Evolutionary conservation across 2,329 filamentous ascomycete species (phyloP), one percentile per base, ranked within the genome.

Genomic region (Eutypa lata): DNA sequence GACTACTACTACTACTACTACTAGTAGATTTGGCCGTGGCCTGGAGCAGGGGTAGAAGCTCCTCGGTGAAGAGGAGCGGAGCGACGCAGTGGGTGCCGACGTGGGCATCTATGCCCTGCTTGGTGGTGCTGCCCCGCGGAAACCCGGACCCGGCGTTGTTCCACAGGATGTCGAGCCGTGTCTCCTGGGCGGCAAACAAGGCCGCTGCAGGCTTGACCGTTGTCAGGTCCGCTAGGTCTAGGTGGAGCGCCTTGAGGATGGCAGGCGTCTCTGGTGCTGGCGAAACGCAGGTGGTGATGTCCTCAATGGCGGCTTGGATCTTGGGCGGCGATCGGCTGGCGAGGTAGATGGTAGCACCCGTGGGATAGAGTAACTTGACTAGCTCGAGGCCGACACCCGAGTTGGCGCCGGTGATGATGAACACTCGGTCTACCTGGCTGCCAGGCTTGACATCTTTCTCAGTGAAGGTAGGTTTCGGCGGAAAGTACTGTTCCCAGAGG

Each of bases 271-370:
- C 5, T 7, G 47, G 47, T 2, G 22, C 11, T 8, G 47, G n/a
- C n/a, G n/a, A n/a, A n/a, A 42, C 2, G 19, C n/a, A 2, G 51
- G 47, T 24, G 40, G 42, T n/a, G 35, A 35, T 28, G n/a, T 24
- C 50, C 3, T 28, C 35, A 11, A 50, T 50, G n/a, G 28, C 42
- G 21, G 37, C 31, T 21, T 50, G 38, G 28, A 50, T 49, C 22
- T 38, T 50, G 3, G 21, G 10, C 10, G 33, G 47, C 8, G 46
- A 49, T 3, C 53, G 53, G 16, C 53, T 48, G 28, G 53, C 50
- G 24, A 55, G 50, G 26, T 55, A 55, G 18, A 50, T 52, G 13
- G 47, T 52, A 7, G 53, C 53, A 16, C 50, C 53, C 4, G 53
- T 52, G 14, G 43, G 53, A 43, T 55, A 55, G 8, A 55, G 43